Base-by-base conservation (phyloP, 176 grass and related monocot genomes). In the Aegilops sharonensis region DNA sequence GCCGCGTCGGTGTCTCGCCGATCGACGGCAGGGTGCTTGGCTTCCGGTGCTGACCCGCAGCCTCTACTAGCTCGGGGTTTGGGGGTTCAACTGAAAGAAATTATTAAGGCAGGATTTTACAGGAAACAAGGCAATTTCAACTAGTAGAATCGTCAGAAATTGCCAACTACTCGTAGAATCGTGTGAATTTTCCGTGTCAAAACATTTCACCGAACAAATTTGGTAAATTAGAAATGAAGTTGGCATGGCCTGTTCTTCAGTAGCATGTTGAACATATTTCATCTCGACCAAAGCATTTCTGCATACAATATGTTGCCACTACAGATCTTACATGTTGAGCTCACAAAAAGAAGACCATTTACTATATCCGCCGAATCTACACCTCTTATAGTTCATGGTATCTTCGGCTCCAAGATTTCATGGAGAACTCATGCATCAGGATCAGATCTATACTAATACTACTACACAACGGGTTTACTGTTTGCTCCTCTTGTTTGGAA, bases 1-100 rank as follows among this genome's bases (percentile, higher is more conserved):
- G 96, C 88, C 92, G 84, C 52, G 84, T 98, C 83, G 82, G 57
- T 0, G 90, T 95, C 57, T 94, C 96, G 67, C 68, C 96, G 0
- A 4, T 71, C 2, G 83, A 94, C 68, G 97, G 97, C 23, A 79
- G 71, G 13, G 94, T 99, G 35, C 70, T 99, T 76, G 90, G 85
- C 1, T 92, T 96, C 78, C 86, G 91, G 1, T 98, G 93, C 88
- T 98, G 85, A 95, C 8, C 13, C 11, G 5, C 20, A 3, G n/a
- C 2, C 10, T 4, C 6, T 3, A 8, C 4, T 25, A 25, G 29
- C 11, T 67, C 23, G 35, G 5, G 68, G 37, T 79, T 59, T 60
- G 3, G 75, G 3, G 48, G 14, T 68, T 34, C 3, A 79, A 79
- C 36, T n/a, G 48, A 48, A 24, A 42, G 25, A 84, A 54, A 54